phyloP scores from a whole-genome alignment of 371 early-diverging fungal genomes.

The Mucor circinelloides region DNA sequence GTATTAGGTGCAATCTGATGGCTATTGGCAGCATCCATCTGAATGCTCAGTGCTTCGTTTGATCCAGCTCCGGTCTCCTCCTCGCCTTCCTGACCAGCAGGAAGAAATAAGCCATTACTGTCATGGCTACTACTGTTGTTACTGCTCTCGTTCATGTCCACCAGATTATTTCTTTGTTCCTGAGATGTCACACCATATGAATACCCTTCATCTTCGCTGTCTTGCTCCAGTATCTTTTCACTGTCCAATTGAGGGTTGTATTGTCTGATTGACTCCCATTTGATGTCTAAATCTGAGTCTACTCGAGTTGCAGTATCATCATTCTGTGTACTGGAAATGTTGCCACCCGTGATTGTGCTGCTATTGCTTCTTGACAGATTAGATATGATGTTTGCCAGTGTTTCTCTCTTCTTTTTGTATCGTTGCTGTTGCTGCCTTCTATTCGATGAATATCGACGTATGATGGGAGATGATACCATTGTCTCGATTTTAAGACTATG shows the following conservation, averaged over 20 bases:
- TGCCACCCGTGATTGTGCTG: not conserved
- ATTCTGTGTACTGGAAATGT: not conserved
- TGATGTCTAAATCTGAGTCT: not conserved
- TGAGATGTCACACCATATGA: not conserved
- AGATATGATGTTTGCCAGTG: slow-evolving; percentile 6
- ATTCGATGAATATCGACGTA: not conserved
- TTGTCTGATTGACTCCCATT: slow-evolving; percentile 2
- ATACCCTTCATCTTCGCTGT: not conserved
- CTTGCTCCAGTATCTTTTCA: not conserved
- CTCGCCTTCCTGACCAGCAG: slow-evolving; percentile 3
- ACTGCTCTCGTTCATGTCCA: not conserved
- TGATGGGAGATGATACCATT: not conserved
- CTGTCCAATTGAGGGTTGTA: slow-evolving; percentile 3
- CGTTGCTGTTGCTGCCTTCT: not conserved
- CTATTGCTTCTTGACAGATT: not conserved
- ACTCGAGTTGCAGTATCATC: not conserved
- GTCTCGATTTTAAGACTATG: not conserved
- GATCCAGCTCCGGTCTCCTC: not conserved
- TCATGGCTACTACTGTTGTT: not conserved
- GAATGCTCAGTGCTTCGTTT: not conserved
- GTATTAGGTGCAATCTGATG: not conserved
- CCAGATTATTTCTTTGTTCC: not conserved
- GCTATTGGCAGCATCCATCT: not conserved
- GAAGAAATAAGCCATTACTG: not conserved
- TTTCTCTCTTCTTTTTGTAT: slow-evolving; percentile 5